Percentiles rank a stretch among this genome's conserved stretches.
phyloP scores from a whole-genome alignment of 441 rosid genomes.

The Sinapis alba region DNA sequence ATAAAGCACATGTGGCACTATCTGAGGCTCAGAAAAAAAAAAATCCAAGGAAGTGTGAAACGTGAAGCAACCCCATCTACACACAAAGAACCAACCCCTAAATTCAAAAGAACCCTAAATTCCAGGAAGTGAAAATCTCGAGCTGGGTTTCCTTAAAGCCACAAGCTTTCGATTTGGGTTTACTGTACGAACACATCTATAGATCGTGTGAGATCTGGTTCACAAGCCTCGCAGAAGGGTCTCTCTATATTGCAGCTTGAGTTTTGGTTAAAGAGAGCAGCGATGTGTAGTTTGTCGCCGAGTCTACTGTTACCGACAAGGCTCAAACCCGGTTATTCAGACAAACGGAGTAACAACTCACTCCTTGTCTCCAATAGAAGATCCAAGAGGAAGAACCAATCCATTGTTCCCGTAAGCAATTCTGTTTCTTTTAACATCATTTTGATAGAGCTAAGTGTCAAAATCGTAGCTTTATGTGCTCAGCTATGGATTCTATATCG shows the following conservation, averaged over 20 bases:
- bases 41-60: constrained; percentile 27
- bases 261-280: constrained; percentile 19
- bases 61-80: constrained; percentile 35
- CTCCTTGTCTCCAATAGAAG: constrained; percentile 47
- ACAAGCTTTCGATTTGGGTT: constrained; percentile 25
- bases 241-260: not conserved
- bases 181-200: constrained; percentile 16
- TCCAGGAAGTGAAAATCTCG: constrained; percentile 14
- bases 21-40: constrained; percentile 12
- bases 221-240: constrained; percentile 6
- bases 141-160: not conserved
- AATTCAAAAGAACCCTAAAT: constrained; percentile 31
- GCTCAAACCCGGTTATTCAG: constrained; percentile 48
- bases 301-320: constrained; percentile 50
- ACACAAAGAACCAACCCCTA: not conserved
- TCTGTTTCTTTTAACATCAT: not conserved
- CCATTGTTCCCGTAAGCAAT: constrained; percentile 57
- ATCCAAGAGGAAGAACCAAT: constrained; percentile 51
- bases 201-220: constrained; percentile 17
- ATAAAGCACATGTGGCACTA: constrained; percentile 21
- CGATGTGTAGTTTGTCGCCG: constrained; percentile 58
- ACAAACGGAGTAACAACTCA: constrained; percentile 43
- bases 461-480: too few species aligned
- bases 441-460: not conserved
- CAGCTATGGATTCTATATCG: not conserved